A percentile compares a stretch with the other conserved stretches of the same genome.
phyloP scores from a whole-genome alignment of 805 yeast species.

The Lipomyces spencermartinsiae region DNA sequence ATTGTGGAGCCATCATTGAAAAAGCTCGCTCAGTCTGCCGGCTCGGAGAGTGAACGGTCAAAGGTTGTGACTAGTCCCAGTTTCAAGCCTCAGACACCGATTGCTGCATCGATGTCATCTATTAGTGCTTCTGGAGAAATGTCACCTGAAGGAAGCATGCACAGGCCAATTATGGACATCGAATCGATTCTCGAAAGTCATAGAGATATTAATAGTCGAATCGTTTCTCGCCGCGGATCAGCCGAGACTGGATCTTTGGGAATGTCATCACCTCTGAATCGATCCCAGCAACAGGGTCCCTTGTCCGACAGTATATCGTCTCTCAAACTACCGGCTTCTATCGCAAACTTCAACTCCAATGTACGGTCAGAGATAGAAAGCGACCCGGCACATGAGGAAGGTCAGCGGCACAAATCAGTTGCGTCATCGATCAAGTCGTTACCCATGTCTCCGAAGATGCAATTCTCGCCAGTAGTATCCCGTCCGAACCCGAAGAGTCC shows the following conservation, averaged over 20 bases:
- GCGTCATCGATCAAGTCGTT: neutral
- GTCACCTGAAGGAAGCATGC: neutral
- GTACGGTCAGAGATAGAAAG: neutral
- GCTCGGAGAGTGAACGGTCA: neutral
- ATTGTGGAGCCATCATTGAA: neutral
- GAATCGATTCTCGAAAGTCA: conserved; percentile 31
- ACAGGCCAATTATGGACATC: conserved; percentile 16
- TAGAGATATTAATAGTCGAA: conserved; percentile 29
- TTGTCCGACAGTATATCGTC: conserved; percentile 6
- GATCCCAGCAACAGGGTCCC: neutral
- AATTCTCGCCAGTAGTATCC: neutral
- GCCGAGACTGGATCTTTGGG: neutral
- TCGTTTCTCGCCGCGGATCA: conserved; percentile 26
- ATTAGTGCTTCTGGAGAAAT: conserved; percentile 16
- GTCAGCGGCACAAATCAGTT: neutral
- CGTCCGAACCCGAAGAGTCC: conserved; percentile 17
- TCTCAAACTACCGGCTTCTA: neutral
- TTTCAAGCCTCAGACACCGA: neutral
- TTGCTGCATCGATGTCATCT: conserved; percentile 22
- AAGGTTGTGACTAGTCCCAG: conserved; percentile 4
- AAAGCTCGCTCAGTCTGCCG: neutral
- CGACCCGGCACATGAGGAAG: neutral
- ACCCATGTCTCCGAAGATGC: conserved; percentile 7
- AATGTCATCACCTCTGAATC: neutral
- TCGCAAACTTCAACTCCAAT: neutral